Percentiles rank a stretch among this genome's conserved stretches.
These are phyloP conservation scores for Paramecium sexaurelia DNA, from an alignment of 73 alveolate genomes.

Conservation along the genomic window DNA sequence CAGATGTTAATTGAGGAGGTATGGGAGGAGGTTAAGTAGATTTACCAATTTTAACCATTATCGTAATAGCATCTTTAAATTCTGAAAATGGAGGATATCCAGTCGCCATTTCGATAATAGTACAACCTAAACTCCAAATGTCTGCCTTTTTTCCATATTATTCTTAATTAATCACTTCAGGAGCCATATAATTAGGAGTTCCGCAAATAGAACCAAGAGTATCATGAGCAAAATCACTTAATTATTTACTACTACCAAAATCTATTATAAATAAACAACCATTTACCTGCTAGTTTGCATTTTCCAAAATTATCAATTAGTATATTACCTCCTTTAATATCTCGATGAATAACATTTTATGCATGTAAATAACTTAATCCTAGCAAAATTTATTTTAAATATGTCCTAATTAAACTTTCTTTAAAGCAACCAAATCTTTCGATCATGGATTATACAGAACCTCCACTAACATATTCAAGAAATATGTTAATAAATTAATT, in stretches of 20 bases:
- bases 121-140: conserved; percentile 69
- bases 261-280: neutral
- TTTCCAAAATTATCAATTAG: conserved; percentile 61
- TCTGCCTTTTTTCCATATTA: conserved; percentile 39
- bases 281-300: conserved; percentile 66
- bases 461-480: conserved; percentile 71
- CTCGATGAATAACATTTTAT: conserved; percentile 66
- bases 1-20: conserved; percentile 73
- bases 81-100: conserved; percentile 67
- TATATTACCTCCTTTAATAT: conserved; percentile 70
- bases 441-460: conserved; percentile 64
- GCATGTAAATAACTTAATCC: conserved; percentile 67
- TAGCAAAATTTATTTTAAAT: conserved; percentile 24
- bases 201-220: conserved; percentile 72
- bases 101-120: conserved; percentile 62
- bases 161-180: conserved; percentile 68
- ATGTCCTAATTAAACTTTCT: conserved; percentile 62
- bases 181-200: conserved; percentile 90
- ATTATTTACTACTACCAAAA: conserved; percentile 65
- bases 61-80: conserved; percentile 67
- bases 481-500: conserved; percentile 63
- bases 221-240: conserved; percentile 49
- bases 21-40: conserved; percentile 75
- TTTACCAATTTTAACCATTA: conserved; percentile 65
- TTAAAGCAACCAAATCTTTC: conserved; percentile 70